Conservation (phyloP, 768 basidiomycete species). For the Suillus americanus region DNA sequence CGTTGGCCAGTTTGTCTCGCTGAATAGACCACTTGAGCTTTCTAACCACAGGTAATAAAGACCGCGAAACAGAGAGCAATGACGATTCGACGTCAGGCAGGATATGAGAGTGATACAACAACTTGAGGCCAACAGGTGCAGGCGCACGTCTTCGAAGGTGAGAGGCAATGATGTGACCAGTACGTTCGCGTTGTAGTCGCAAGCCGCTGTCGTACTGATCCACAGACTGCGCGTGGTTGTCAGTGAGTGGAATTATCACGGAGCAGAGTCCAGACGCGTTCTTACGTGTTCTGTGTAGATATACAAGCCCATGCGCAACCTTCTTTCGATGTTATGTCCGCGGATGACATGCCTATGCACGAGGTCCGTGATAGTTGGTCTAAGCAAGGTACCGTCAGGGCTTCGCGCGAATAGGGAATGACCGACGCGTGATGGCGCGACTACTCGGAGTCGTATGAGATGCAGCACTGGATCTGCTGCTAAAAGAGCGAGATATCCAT, state of each 20-base stretch:
- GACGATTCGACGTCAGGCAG: conserved; percentile 67
- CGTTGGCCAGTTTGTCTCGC: conserved; percentile 58
- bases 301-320: conserved; percentile 67
- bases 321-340: conserved; percentile 62
- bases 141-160: conserved; percentile 51
- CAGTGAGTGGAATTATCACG: background rate
- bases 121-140: conserved; percentile 38
- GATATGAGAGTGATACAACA: conserved; percentile 50
- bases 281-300: conserved; percentile 60
- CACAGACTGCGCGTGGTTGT: conserved; percentile 47
- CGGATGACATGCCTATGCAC: conserved; percentile 70
- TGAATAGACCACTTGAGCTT: conserved; percentile 72
- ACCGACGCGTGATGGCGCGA: conserved; percentile 65
- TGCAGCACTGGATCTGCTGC: conserved; percentile 66
- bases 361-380: conserved; percentile 67
- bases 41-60: conserved; percentile 62
- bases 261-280: conserved; percentile 20
- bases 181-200: conserved; percentile 53
- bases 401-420: conserved; percentile 64
- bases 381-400: conserved; percentile 51
- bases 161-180: conserved; percentile 49
- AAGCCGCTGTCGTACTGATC: conserved; percentile 63
- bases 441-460: conserved; percentile 55
- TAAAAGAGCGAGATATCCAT: conserved; percentile 46
- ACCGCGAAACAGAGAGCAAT: conserved; percentile 53